These are phyloP conservation scores for Pinus taeda DNA, from an alignment of 75 land plant genomes.

Conservation along the genomic window DNA sequence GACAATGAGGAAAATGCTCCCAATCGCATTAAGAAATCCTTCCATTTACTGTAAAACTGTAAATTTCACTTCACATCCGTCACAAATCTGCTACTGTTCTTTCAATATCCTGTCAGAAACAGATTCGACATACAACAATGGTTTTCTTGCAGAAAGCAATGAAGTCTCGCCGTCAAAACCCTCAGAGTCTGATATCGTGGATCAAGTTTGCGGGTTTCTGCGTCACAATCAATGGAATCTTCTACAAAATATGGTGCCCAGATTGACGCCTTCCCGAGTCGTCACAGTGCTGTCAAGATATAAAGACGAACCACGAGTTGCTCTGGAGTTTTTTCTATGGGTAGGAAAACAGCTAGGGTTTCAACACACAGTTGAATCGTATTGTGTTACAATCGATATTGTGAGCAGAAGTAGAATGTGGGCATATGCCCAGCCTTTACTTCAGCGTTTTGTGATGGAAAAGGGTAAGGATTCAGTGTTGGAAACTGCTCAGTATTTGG, in stretches of 20 bases:
- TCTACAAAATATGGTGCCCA: constrained; percentile 1
- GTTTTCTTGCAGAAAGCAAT: constrained; percentile 1
- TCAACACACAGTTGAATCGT: constrained; percentile 5
- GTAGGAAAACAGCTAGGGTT: background rate
- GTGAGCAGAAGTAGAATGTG: background rate
- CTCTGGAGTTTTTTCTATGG: constrained; percentile 6
- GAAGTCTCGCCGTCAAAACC: constrained; percentile 6
- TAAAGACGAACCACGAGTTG: background rate
- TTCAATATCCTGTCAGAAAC: background rate
- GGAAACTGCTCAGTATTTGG: background rate
- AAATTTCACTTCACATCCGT: background rate
- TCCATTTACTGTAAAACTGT: background rate
- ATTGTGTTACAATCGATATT: constrained; percentile 3
- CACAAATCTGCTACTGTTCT: background rate
- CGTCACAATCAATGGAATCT: constrained; percentile 1
- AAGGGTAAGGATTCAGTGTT: constrained; percentile 2
- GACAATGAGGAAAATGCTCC: constrained; percentile 1
- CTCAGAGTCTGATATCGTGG: background rate
- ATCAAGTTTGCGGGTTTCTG: constrained; percentile 1
- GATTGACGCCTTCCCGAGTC: constrained; percentile 5
- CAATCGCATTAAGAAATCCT: background rate
- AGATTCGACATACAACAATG: background rate
- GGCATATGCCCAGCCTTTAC: background rate
- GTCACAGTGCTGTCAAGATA: background rate
- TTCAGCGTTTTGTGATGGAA: background rate